Evolutionary conservation across 2,329 filamentous ascomycete species (phyloP), one percentile per base, ranked within the genome.

Genomic region (Fusarium bulbicola): DNA sequence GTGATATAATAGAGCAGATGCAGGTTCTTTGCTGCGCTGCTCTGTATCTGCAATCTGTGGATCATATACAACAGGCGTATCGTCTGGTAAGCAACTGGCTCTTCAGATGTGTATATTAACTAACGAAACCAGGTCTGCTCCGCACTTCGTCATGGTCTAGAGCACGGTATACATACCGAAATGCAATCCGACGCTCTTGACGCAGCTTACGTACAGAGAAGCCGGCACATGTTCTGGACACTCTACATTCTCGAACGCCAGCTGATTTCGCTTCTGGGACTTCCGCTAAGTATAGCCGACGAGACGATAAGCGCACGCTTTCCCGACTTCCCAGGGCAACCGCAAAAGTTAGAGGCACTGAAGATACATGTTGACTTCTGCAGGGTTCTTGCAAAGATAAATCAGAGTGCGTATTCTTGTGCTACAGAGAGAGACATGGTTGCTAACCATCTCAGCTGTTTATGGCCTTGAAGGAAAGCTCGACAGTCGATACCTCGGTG

Each of bases 401-500:
- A 74, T n/a, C 54, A 74, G 18, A 76, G 74, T 76, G 15, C 4
- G 74, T 60, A 7, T 18, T 7, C 26, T 26, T 15, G 3, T 20
- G 26, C 4, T 14, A 6, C 11, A 7, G 6, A 18, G 3, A 8
- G 6, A 18, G 3, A 28, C 6, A 16, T 20, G 1, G 8, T 4
- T 34, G 16, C 57, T 70, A 6, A 75, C 18, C 2, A 9, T 18
- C 12, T 3, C 20, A 76, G 74, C 74, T 36, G 74, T 76, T 10
- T 76, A 76, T 50, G 74, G 74, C 6, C 63, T 74, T 3, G 74
- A 76, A 30, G 74, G 74, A 12, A 74, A 76, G n/a, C 71, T 76
- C 1, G 74, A 76, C 40, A 76, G 73, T 58, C 65, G 73, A 13
- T 76, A 76, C 49, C 50, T 76, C 0, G 65, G 57, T 4, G 74